These are phyloP conservation scores for Aspergillus campestris DNA, from an alignment of 495 filamentous ascomycete species.

Conservation along the genomic window DNA sequence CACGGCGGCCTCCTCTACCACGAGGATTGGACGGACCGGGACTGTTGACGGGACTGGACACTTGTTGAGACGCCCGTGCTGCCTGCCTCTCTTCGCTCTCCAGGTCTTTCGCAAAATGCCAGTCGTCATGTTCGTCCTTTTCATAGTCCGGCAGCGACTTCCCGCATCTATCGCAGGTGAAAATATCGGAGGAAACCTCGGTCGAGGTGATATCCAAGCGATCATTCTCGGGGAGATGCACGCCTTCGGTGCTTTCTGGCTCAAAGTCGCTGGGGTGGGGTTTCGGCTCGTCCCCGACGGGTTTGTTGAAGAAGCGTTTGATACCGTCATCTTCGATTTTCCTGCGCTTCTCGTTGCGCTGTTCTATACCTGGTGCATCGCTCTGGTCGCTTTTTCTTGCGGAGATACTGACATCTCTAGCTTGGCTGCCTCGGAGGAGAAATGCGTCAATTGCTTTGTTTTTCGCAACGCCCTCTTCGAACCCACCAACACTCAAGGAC, in stretches of 20 bases:
- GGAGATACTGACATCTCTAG: constrained; percentile 38
- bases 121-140: constrained; percentile 78
- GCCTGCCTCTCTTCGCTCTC: constrained; percentile 50
- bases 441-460: constrained; percentile 84
- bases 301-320: constrained; percentile 26
- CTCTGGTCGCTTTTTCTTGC: constrained; percentile 9
- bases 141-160: constrained; percentile 44
- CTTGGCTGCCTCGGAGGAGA: constrained; percentile 68
- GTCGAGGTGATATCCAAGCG: neutral
- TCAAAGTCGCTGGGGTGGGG: constrained; percentile 1
- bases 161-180: constrained; percentile 60
- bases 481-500: constrained; percentile 76
- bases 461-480: constrained; percentile 76
- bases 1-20: constrained; percentile 21
- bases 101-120: constrained; percentile 89
- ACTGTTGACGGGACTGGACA: constrained; percentile 11
- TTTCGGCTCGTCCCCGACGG: constrained; percentile 5
- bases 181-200: constrained; percentile 36
- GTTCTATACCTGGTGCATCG: neutral
- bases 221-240: neutral
- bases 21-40: constrained; percentile 22
- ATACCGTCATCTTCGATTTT: constrained; percentile 28
- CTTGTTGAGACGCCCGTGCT: constrained; percentile 16
- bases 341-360: constrained; percentile 22
- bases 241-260: neutral